Evolutionary conservation across 176 grass and related monocot genomes (phyloP).

Genomic region (Microstegium vimineum): DNA sequence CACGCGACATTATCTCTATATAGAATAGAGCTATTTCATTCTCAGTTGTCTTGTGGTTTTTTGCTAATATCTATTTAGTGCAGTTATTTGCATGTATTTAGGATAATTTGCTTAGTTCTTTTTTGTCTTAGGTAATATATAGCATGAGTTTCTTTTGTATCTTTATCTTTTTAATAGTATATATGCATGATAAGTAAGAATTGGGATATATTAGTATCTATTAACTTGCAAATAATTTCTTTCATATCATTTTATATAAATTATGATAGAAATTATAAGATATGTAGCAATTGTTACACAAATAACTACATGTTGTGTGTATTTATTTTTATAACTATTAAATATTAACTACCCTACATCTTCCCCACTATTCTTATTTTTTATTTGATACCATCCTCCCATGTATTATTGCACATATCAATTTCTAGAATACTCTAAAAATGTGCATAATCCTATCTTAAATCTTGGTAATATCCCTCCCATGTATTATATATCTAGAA

Average conservation of each 20-base stretch:
- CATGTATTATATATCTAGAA: background rate
- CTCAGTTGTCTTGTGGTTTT: background rate
- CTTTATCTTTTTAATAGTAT: background rate
- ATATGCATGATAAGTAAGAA: background rate
- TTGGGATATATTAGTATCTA: background rate
- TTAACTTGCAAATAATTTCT: background rate
- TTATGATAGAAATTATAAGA: background rate
- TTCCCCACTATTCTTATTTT: background rate
- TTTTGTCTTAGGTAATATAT: background rate
- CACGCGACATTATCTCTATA: background rate
- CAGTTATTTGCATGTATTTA: background rate
- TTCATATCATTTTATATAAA: background rate
- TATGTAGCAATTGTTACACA: background rate
- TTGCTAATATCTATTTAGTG: background rate
- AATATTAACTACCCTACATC: background rate
- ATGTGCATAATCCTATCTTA: background rate
- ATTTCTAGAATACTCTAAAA: background rate
- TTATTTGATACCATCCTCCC: background rate
- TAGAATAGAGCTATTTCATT: background rate
- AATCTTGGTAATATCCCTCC: background rate
- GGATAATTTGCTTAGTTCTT: background rate
- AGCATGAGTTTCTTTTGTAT: background rate
- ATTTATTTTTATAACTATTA: background rate
- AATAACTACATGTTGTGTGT: background rate
- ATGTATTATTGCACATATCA: background rate